Base-by-base conservation (phyloP, 2,329 filamentous ascomycete species). In the Cladosporium sp. region DNA sequence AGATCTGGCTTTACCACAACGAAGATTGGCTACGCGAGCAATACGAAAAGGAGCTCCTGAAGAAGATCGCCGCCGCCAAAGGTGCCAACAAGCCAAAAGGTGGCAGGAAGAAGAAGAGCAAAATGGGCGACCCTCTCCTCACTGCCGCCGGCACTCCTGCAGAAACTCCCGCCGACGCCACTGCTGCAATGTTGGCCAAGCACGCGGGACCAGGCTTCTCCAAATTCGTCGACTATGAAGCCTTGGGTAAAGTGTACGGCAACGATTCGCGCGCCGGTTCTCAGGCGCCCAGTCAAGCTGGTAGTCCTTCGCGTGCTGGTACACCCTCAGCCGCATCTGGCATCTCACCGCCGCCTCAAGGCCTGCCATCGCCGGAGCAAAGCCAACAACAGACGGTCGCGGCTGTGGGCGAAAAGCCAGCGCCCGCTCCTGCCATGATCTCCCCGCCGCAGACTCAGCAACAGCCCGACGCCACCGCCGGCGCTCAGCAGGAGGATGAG, bases 1-100 rank as follows among this genome's bases (percentile, higher is more conserved):
- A 84, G 53, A 88, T 97, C 47, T 99, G 93, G 93, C 84, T 95
- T 38, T 91, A 92, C 53, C 85, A 91, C 65, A 97, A 99, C 69
- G 90, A 93, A 66, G 89, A 95, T 58, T 99, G 91, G 80, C 77
- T 99, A 34, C 87, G 92, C 7, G 80, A 84, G 43, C 86, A 95
- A 64, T 90, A 96, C 64, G 83, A 88, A 54, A 95, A 93, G 68
- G 78, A 86, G 6, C 85, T 95, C 51, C 81, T 86, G 34, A 80
- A 84, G 53, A 88, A 90, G 32, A 68, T 83, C 15, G 74, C 74
- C n/a, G 76, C 79, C 54, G 76, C 75, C 11, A 72, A 74, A 29
- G 73, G 75, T 47, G 63, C 56, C 36, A 69, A 70, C 27, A 66
- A 70, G 6, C 61, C 62, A 7, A 65, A 58, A 57, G 64, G 52